phyloP scores from a whole-genome alignment of 352 stramenopile genomes.

The Halophytophthora batemanensis region DNA sequence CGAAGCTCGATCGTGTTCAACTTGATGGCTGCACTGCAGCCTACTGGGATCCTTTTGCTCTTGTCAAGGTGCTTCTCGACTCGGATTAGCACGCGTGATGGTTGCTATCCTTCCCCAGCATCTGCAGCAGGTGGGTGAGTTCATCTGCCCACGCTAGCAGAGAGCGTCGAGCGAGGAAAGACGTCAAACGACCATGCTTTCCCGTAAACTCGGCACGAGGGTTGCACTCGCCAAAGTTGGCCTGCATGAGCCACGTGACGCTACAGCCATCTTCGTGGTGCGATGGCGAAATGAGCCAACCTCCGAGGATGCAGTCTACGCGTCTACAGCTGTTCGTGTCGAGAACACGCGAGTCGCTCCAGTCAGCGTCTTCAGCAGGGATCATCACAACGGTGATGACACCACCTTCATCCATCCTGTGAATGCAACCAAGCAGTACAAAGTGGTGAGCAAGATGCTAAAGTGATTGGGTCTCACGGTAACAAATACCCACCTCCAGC shows the following conservation, averaged over 20 bases:
- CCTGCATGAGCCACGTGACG: constrained; percentile 80
- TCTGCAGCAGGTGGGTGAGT: constrained; percentile 36
- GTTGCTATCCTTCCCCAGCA: constrained; percentile 32
- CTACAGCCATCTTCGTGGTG: constrained; percentile 57
- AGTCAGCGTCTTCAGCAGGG: constrained; percentile 44
- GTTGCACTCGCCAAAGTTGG: constrained; percentile 67
- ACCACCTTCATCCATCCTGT: constrained; percentile 60
- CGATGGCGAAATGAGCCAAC: constrained; percentile 63
- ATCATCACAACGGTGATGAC: constrained; percentile 69
- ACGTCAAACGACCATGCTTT: constrained; percentile 22
- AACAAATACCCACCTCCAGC: constrained; percentile 50
- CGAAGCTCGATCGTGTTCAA: too few species aligned
- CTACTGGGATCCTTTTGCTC: too few species aligned
- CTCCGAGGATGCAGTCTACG: constrained; percentile 64
- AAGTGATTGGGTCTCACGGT: background rate
- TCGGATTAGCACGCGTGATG: too few species aligned
- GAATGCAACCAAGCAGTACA: background rate
- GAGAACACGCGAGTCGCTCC: constrained; percentile 12
- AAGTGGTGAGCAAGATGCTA: background rate
- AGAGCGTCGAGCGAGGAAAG: constrained; percentile 32
- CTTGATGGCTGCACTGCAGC: too few species aligned
- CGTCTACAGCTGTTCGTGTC: constrained; percentile 11
- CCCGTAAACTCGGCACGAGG: constrained; percentile 52
- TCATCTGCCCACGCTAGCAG: constrained; percentile 57
- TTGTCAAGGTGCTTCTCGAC: too few species aligned